Base-by-base conservation (phyloP, 2,329 filamentous ascomycete genomes). In the Xylaria sp. region DNA sequence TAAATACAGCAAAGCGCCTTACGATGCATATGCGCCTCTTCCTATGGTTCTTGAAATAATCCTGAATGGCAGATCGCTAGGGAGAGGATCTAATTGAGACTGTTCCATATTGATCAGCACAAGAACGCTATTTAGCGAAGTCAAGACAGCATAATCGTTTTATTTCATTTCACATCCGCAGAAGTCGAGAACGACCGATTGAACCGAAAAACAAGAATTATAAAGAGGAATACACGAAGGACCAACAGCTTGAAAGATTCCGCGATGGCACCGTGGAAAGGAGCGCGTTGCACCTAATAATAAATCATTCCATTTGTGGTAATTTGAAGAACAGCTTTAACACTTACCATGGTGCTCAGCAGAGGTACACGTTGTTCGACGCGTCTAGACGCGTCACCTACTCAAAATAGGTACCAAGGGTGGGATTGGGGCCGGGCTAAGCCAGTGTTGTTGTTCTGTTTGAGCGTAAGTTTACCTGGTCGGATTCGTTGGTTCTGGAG, bases 21-120 rank as follows among this genome's bases (percentile, higher is more conserved):
- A 97, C 94, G 93, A 98, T 75, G 95, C 95, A 84, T 99, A 99
- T 70, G 95, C 95, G 70, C 95, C 95, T 75, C 92, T 90, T 58
- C 95, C 95, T 71, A 99, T 97, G 13, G 95, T 99, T 76, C 95
- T 95, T 63, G 95, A 98, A 71, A 99, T 86, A 73, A 99, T 90
- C 67, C 94, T 88, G 77, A 99, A 99, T 54, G 95, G 95, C 51
- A 99, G 83, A 72, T 97, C 87, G 64, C 73, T 81, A 23, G 95
- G 95, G 52, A 98, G 81, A 67, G 94, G 93, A 73, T 93, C 93
- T 69, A 93, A 80, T 79, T 99, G 95, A 68, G 93, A 96, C 85
- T 96, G 84, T 72, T 82, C 82, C 81, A 87, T 86, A 57, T 72
- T 68, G 71, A 68, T 73, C 66, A 70, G 66, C 43, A 52, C 11